These are phyloP conservation scores for Diaporthe citriasiana DNA, from an alignment of 2,329 filamentous ascomycete genomes.

Conservation along the genomic window DNA sequence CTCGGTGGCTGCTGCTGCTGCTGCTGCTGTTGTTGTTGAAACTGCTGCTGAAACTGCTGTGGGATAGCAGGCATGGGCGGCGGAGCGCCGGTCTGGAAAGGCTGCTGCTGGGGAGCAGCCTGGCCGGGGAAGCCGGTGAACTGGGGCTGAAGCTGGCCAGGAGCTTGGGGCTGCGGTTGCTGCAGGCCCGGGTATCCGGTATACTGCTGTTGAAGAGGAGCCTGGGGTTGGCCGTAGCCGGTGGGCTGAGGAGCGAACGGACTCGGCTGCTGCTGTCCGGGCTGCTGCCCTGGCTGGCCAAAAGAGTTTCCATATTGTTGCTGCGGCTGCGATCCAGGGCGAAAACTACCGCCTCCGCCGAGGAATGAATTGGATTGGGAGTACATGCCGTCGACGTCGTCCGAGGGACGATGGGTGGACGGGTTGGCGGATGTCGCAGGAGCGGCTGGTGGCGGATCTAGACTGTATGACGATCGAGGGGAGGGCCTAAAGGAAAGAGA, in stretches of 20 bases:
- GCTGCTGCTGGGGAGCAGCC: slow-evolving; percentile 63
- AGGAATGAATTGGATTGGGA: slow-evolving; percentile 90
- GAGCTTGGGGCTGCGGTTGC: slow-evolving; percentile 68
- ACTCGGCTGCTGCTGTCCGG: slow-evolving; percentile 65
- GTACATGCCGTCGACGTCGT: slow-evolving; percentile 74
- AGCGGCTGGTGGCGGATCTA: slow-evolving; percentile 36
- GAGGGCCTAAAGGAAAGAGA: slow-evolving; percentile 34
- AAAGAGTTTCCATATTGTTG: slow-evolving; percentile 61
- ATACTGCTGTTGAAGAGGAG: slow-evolving; percentile 67
- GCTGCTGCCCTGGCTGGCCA: slow-evolving; percentile 52
- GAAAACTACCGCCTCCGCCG: slow-evolving; percentile 82
- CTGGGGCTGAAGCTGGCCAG: slow-evolving; percentile 74
- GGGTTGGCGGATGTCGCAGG: slow-evolving; percentile 19
- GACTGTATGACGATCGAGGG: slow-evolving; percentile 29
- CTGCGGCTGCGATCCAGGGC: slow-evolving; percentile 73
- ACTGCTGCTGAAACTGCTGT: slow-evolving; percentile 72
- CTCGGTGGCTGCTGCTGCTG: slow-evolving; percentile 61
- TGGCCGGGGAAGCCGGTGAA: slow-evolving; percentile 74
- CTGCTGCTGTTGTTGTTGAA: slow-evolving; percentile 66
- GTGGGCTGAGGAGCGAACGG: slow-evolving; percentile 73
- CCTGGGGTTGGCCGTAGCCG: slow-evolving; percentile 67
- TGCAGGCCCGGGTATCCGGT: slow-evolving; percentile 72
- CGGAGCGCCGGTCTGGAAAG: slow-evolving; percentile 72
- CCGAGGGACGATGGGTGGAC: slow-evolving; percentile 20
- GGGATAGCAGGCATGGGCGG: slow-evolving; percentile 70